Base-by-base conservation (phyloP, 768 basidiomycete species). In the Leccinum arenicola region DNA sequence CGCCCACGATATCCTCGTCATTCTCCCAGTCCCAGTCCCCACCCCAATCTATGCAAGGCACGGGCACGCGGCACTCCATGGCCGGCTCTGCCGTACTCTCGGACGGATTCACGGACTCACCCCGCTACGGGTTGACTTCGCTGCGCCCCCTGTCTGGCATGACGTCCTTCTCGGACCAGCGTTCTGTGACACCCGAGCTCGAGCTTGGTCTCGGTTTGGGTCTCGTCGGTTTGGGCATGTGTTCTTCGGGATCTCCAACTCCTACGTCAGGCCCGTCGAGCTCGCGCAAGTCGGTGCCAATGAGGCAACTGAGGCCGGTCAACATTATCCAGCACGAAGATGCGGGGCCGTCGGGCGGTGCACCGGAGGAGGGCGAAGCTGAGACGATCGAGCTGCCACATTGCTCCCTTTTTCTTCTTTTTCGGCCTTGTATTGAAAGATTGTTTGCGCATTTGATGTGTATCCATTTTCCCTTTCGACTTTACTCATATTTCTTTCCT, bases 291-390 rank as follows among this genome's bases (percentile, higher is more conserved):
- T 76, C 77, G 9, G 71, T 76, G 3, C 69, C 69, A 43, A 71
- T 80, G 55, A 77, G 85, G 40, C 76, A 73, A 61, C 75, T 91
- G 75, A 77, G 90, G 50, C 80, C 89, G 0, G 84, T 93, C 36
- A 92, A 93, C 67, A 83, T 91, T 66, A 81, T 93, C 49, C 91
- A 93, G 73, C 91, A 93, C 65, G 89, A 92, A 62, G 91, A 93
- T 68, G 91, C 88, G 0, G 91, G 91, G 1, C 74, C 57, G 36
- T 40, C 38, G 72, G 70, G 60, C 62, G 55, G 45, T 66, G 52
- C 56, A 19, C 60, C 38, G 17, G 38, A 58, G 50, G 69, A 69
- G 48, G 75, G 73, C 8, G 78, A 76, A 62, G 69, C 82, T 15
- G 91, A 89, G 72, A 91, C 89, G 47, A 83, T 93, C 50, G 91